A percentile compares a stretch with the other conserved stretches of the same genome.
Conservation (phyloP, 129 eudicot genomes). For the Pittosporum tobira region DNA sequence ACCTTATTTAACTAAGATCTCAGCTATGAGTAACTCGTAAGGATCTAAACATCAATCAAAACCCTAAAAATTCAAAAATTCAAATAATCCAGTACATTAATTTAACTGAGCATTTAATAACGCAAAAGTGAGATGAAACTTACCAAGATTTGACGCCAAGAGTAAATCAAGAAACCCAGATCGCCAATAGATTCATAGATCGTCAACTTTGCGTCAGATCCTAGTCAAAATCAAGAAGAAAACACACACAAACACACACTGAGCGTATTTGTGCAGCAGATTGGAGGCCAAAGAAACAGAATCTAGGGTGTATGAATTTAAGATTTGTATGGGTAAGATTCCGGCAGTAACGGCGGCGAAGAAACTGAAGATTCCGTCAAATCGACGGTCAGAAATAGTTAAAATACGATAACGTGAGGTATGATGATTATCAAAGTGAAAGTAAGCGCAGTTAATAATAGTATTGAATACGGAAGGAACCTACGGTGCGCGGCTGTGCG, state of each 20-base stretch:
- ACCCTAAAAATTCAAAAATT: slow-evolving; percentile 16
- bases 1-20: neutral
- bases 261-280: neutral
- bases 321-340: slow-evolving; percentile 28
- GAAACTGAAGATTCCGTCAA: slow-evolving; percentile 33
- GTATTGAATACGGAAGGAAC: slow-evolving; percentile 1
- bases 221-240: slow-evolving; percentile 17
- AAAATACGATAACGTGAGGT: slow-evolving; percentile 33
- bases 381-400: slow-evolving; percentile 20
- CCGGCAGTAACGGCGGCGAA: slow-evolving; percentile 38
- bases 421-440: slow-evolving; percentile 40
- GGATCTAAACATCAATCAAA: slow-evolving; percentile 16
- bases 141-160: slow-evolving; percentile 36
- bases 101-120: slow-evolving; percentile 7
- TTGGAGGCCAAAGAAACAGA: neutral
- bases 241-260: neutral
- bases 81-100: neutral
- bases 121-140: slow-evolving; percentile 29
- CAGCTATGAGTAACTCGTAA: neutral
- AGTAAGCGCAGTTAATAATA: slow-evolving; percentile 31
- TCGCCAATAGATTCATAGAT: slow-evolving; percentile 30
- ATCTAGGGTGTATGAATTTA: slow-evolving; percentile 16
- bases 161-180: slow-evolving; percentile 28
- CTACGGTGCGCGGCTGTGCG: slow-evolving; percentile 18
- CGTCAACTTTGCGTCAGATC: slow-evolving; percentile 54